Base-by-base conservation (phyloP, 768 basidiomycete species). In the Sporobolomyces phaffii region DNA sequence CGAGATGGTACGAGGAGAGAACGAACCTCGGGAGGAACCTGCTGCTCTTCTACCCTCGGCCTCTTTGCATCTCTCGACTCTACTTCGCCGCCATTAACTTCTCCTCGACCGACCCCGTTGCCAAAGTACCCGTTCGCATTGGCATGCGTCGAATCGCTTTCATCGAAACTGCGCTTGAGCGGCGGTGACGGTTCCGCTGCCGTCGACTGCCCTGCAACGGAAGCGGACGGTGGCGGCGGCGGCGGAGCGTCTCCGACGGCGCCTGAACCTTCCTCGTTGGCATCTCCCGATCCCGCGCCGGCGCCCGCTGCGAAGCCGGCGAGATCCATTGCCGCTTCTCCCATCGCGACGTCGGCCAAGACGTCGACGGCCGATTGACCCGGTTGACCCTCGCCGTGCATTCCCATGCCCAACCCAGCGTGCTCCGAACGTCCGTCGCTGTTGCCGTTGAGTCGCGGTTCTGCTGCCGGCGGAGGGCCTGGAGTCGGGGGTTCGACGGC, bases 331-430 rank as follows among this genome's bases (percentile, higher is more conserved):
- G 61, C 66, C 2, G 66, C 66, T 56, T 68, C 66, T 34, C 66
- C 66, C 66, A 68, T 68, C n/a, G 66, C 66, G 14, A 68, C 61
- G 31, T 68, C 66, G 5, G 66, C 66, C 41, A 68, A 50, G 8
- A 68, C 61, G 50, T 68, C 66, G 22, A 68, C 66, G 5, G 61
- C 61, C 31, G 61, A 62, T 10, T 45, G 28, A 24, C 20, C 60
- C 34, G 36, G 28, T 14, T 29, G 24, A 22, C 56, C 56, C 20
- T 58, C 56, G 20, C 56, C 56, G 38, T 68, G 48, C 40, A 31
- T 43, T 34, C 48, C n/a, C 40, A 41, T 28, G 2, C 65, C 65
- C 20, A 67, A 59, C 7, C 65, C 65, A 0, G 48, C 60, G 47
- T 67, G 65, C 17, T 47, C 28, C 15, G 34, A 17, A 6, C 5